Conservation (phyloP, 352 stramenopile genomes). For the Phytophthora hibernalis region DNA sequence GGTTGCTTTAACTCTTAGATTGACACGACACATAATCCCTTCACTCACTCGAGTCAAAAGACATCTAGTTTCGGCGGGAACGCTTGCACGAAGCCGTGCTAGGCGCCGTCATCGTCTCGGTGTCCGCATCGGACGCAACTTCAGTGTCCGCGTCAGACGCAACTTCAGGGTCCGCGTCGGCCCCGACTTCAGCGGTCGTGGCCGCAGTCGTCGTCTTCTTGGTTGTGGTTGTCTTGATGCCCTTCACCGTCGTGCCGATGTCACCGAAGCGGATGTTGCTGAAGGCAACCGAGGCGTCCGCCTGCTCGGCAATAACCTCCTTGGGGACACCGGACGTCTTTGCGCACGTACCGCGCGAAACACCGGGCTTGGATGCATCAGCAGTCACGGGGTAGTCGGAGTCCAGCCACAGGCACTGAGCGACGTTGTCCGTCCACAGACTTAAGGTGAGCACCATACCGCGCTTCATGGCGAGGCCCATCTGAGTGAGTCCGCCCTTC, state of each 20-base stretch:
- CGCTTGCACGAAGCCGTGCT: conserved; percentile 23
- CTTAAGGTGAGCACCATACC: conserved; percentile 75
- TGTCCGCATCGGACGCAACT: conserved; percentile 4
- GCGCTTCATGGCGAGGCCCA: conserved; percentile 52
- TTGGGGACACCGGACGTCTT: conserved; percentile 45
- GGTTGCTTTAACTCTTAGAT: conserved; percentile 17
- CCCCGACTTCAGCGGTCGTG: conserved; percentile 13
- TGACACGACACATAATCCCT: conserved; percentile 22
- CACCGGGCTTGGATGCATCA: conserved; percentile 45
- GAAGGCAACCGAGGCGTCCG: conserved; percentile 58
- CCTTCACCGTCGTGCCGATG: conserved; percentile 54
- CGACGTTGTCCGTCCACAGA: conserved; percentile 64
- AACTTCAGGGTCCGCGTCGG: conserved; percentile 25
- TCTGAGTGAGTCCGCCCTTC: conserved; percentile 39
- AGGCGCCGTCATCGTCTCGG: neutral
- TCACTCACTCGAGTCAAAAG: conserved; percentile 7
- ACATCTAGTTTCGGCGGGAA: conserved; percentile 25
- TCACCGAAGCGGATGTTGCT: conserved; percentile 52
- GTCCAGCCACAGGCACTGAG: conserved; percentile 71
- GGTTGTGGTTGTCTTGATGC: conserved; percentile 13
- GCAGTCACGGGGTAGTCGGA: conserved; percentile 49
- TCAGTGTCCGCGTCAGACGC: conserved; percentile 5
- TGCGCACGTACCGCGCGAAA: conserved; percentile 55
- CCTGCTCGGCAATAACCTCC: conserved; percentile 47
- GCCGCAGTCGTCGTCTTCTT: neutral